A percentile compares a stretch with the other conserved stretches of the same genome.
Conservation (phyloP, 2,329 filamentous ascomycete genomes). For the Alternaria dauci region DNA sequence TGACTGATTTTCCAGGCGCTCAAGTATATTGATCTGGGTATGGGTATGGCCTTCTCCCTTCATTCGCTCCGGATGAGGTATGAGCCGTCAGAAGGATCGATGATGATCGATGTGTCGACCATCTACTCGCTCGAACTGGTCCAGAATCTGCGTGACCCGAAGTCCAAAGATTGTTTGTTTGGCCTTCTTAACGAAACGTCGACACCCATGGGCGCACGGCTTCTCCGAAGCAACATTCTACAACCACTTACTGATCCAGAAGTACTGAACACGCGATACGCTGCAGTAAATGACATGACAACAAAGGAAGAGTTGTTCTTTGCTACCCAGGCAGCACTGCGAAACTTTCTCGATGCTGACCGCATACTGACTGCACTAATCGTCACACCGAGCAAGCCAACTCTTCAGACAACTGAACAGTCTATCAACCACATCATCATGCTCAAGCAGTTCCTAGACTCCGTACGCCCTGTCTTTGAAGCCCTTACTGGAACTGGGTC, state of each 20-base stretch:
- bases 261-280: constrained; percentile 76
- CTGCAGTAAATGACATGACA: constrained; percentile 83
- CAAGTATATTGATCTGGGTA: constrained; percentile 78
- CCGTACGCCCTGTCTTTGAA: constrained; percentile 72
- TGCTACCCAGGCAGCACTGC: constrained; percentile 75
- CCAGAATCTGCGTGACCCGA: constrained; percentile 80
- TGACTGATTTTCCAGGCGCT: constrained; percentile 65
- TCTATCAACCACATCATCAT: constrained; percentile 87
- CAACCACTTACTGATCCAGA: constrained; percentile 81
- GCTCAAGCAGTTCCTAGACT: constrained; percentile 80
- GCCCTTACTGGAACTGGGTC: constrained; percentile 72
- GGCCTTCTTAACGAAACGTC: constrained; percentile 84
- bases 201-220: constrained; percentile 87
- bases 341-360: constrained; percentile 79
- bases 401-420: constrained; percentile 76
- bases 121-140: constrained; percentile 88
- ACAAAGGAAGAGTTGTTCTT: constrained; percentile 86
- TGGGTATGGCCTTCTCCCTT: constrained; percentile 73
- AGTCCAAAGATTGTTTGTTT: constrained; percentile 83
- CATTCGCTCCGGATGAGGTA: constrained; percentile 88
- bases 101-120: constrained; percentile 94
- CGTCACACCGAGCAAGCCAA: constrained; percentile 71
- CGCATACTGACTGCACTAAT: constrained; percentile 82
- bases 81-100: constrained; percentile 86
- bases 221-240: constrained; percentile 84